Base-by-base conservation (phyloP, 2,329 filamentous ascomycete species). In the Botrytis medusae region DNA sequence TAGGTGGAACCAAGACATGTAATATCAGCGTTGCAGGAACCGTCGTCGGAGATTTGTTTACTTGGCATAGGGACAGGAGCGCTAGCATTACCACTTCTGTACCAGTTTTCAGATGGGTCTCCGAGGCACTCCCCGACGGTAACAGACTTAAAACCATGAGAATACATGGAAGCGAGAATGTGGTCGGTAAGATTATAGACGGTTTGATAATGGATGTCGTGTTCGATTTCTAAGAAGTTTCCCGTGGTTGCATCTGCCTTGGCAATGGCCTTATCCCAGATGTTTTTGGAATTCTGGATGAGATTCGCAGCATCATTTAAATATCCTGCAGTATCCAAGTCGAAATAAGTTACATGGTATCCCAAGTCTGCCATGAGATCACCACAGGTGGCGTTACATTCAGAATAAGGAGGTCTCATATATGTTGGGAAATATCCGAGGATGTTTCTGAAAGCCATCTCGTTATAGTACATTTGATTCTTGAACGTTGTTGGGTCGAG, bases 341-440 rank as follows among this genome's bases (percentile, higher is more conserved):
- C 77, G 64, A 80, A 80, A 65, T 76, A 87, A 54, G 82, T 83
- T 71, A 85, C 79, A 76, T 87, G 85, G 78, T 87, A 87, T 37
- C 85, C 85, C 14, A 86, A 79, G 10, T 69, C 76, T 63, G 79
- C 80, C 54, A 82, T 79, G 79, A 84, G 79, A 69, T 82, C 79
- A 32, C 79, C 73, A 12, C 80, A 82, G 4, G 78, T 81, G 42
- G 76, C 78, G 54, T 82, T 82, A 79, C 85, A 86, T 79, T 84
- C 84, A 18, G 83, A 84, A 76, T 84, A 85, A 25, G 84, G 84
- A 10, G 84, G 84, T 74, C 81, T 77, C 84, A 87, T 86, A 79
- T 88, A 88, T 37, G 86, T 87, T 37, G 87, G 87, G 76, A 87
- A 85, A 76, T 84, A 84, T 69, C 86, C 86, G n/a, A 88, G 78